Conservation (phyloP, 306 rosid genomes). For the Cyclanthera cordifolia region DNA sequence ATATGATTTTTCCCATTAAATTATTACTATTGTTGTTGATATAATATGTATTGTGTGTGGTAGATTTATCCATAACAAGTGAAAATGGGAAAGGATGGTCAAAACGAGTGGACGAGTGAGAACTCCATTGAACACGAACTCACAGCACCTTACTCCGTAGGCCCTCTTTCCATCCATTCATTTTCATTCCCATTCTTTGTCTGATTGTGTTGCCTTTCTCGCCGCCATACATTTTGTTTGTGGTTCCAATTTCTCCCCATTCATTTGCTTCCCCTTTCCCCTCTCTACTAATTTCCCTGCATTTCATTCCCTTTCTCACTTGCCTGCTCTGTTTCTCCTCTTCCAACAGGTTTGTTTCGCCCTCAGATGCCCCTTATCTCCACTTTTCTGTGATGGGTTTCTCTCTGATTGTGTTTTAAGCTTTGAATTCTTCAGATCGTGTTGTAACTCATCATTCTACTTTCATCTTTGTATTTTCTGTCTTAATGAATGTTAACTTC, state of each 20-base stretch:
- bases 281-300: constrained; percentile 11
- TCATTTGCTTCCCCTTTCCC: background rate
- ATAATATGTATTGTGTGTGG: no score
- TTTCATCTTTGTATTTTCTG: background rate
- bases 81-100: background rate
- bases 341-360: background rate
- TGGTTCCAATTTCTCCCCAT: constrained; percentile 34
- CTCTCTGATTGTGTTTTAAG: background rate
- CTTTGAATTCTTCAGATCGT: background rate
- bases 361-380: background rate
- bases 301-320: background rate
- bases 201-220: constrained; percentile 32
- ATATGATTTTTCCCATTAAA: no score
- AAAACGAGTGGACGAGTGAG: background rate
- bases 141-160: background rate
- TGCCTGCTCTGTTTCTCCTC: background rate
- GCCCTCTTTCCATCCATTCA: background rate
- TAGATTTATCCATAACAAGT: background rate
- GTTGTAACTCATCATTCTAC: background rate
- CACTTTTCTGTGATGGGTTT: background rate
- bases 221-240: constrained; percentile 48
- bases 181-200: constrained; percentile 6
- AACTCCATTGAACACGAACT: background rate
- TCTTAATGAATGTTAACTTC: background rate
- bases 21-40: no score